Base-by-base conservation (phyloP, 2,329 filamentous ascomycete genomes). In the Exophiala dermatitidis region DNA sequence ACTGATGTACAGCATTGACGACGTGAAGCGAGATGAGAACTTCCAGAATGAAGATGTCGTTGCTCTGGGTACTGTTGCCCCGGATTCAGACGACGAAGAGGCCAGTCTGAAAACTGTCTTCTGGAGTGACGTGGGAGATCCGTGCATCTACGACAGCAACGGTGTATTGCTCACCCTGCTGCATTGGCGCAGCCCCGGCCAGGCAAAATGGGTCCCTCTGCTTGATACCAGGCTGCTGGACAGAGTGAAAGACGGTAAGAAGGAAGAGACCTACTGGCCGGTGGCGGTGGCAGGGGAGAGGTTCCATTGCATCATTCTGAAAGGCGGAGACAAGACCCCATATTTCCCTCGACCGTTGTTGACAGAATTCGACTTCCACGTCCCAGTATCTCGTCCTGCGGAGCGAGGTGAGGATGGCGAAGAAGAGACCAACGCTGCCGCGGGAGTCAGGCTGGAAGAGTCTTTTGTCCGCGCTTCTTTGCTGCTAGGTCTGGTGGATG, bases 221-320 rank as follows among this genome's bases (percentile, higher is more conserved):
- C 80, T 98, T 2, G 91, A 98, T 70, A 98, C 94, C 0, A 88
- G 80, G 54, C 81, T 86, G 36, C 77, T 98, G 7, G 79, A 88
- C 1, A 89, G 93, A 57, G 79, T 96, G 2, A 86, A 88, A 0
- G 84, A 82, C 2, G 93, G 93, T 29, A 84, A 85, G 53, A 96
- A 95, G 69, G 80, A 86, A 60, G 93, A 98, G 71, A 81, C 78
- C 0, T 98, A 98, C 74, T 98, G 90, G 80, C 93, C 93, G 1
- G 88, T 98, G 32, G 93, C 93, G 0, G 90, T 97, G 1, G 89
- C 91, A 2, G 83, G 90, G 63, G 80, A 86, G 65, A 91, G 86
- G 65, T 98, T 98, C 71, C 91, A 97, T 76, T 98, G 94, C 73
- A 96, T 98, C 71, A 97, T 98, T 64, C 83, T 98, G 66, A 98